A percentile compares a stretch with the other conserved stretches of the same genome.
Evolutionary conservation across 108 stramenopile species (phyloP).

Genomic region (Fragilariopsis cylindrus): DNA sequence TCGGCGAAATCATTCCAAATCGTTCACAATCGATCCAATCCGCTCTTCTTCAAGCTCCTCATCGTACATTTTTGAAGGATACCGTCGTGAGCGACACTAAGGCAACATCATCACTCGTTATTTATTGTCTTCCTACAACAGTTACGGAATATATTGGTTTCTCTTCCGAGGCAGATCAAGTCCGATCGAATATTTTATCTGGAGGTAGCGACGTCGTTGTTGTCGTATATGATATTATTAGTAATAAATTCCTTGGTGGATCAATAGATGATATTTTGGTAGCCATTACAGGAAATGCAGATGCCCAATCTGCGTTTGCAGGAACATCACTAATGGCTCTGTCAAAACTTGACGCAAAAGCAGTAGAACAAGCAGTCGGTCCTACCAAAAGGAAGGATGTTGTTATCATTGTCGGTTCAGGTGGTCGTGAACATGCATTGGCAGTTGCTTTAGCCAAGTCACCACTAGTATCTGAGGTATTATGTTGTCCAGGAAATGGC

Average conservation of each 20-base stretch:
- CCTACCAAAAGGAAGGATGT: constrained; percentile 44
- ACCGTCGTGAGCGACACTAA: constrained; percentile 5
- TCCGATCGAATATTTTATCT: constrained; percentile 57
- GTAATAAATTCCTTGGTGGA: constrained; percentile 45
- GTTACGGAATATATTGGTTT: constrained; percentile 72
- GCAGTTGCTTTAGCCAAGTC: constrained; percentile 81
- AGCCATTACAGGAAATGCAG: constrained; percentile 30
- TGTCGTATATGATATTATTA: constrained; percentile 54
- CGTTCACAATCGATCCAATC: constrained; percentile 63
- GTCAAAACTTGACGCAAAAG: constrained; percentile 47
- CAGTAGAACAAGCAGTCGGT: constrained; percentile 43
- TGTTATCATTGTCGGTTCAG: constrained; percentile 84
- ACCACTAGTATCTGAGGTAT: constrained; percentile 66
- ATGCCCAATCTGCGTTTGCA: constrained; percentile 32
- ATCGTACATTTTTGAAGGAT: constrained; percentile 63
- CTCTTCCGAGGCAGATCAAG: constrained; percentile 54
- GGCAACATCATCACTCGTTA: constrained; percentile 35
- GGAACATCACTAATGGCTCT: constrained; percentile 48
- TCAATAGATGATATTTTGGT: constrained; percentile 27
- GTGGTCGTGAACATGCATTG: constrained; percentile 88
- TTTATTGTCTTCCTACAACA: constrained; percentile 74
- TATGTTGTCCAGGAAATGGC: constrained; percentile 88
- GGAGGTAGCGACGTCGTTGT: constrained; percentile 43
- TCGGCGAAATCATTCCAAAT: constrained; percentile 50
- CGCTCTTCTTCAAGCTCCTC: constrained; percentile 67